These are phyloP conservation scores for Cytospora piceae DNA, from an alignment of 2,329 filamentous ascomycete species.

Conservation along the genomic window DNA sequence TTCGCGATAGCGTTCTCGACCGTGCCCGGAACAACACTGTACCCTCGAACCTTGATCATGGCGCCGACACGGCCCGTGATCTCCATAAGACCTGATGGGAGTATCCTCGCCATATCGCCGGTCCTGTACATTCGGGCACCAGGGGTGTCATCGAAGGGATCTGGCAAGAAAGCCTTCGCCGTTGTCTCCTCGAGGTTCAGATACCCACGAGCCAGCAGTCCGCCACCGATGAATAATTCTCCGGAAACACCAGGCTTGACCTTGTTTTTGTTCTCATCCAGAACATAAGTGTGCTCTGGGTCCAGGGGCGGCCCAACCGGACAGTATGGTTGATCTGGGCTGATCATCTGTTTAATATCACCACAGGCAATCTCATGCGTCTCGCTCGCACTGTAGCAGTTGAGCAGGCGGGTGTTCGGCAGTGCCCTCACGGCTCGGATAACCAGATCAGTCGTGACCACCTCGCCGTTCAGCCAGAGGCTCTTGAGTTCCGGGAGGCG, in stretches of 20 bases:
- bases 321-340: conserved; percentile 66
- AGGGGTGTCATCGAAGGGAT: conserved; percentile 63
- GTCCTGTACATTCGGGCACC: conserved; percentile 75
- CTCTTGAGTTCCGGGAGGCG: conserved; percentile 69
- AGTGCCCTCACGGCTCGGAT: conserved; percentile 69
- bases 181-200: conserved; percentile 80
- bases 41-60: conserved; percentile 82
- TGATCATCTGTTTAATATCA: conserved; percentile 70
- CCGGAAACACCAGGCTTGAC: conserved; percentile 66
- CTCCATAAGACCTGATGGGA: conserved; percentile 70
- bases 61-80: conserved; percentile 76
- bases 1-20: conserved; percentile 74
- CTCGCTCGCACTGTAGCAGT: conserved; percentile 82
- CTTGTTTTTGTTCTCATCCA: conserved; percentile 69
- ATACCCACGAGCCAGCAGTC: conserved; percentile 74
- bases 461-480: conserved; percentile 78
- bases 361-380: conserved; percentile 81
- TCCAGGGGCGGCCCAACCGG: conserved; percentile 74
- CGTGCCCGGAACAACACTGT: conserved; percentile 76
- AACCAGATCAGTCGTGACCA: conserved; percentile 77
- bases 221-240: conserved; percentile 77
- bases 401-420: conserved; percentile 71
- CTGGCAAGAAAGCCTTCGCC: conserved; percentile 68
- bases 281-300: conserved; percentile 70
- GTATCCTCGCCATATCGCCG: conserved; percentile 69